These are phyloP conservation scores for Babesia bovis DNA, from an alignment of 169 alveolate species.

Conservation along the genomic window DNA sequence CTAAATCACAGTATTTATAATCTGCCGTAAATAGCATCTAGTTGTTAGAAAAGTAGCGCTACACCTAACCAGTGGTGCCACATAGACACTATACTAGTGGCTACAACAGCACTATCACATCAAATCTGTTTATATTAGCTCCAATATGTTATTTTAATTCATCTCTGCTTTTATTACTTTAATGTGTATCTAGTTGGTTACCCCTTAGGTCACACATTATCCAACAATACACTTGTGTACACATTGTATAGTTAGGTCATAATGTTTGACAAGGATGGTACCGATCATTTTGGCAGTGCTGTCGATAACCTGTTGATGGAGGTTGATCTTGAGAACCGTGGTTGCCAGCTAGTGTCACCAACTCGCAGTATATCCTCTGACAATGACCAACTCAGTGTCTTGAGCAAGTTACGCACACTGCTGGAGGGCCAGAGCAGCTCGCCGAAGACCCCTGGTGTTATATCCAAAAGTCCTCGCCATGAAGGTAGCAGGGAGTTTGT, in stretches of 20 bases:
- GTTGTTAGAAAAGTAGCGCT: too few relatives aligned
- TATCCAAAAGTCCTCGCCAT: background rate
- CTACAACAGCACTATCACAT: too few relatives aligned
- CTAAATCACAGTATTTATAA: background rate
- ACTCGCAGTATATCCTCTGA: constrained; percentile 18
- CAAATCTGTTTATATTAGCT: too few relatives aligned
- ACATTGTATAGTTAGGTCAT: too few relatives aligned
- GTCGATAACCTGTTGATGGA: constrained; percentile 22
- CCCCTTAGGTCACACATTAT: too few relatives aligned
- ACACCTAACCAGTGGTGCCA: too few relatives aligned
- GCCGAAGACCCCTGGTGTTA: background rate
- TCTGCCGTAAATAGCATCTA: too few relatives aligned
- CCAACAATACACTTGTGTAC: too few relatives aligned
- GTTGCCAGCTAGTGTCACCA: constrained; percentile 59
- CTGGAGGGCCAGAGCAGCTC: background rate
- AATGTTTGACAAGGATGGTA: background rate
- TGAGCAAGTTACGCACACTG: constrained; percentile 20
- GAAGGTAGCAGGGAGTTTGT: constrained; percentile 5
- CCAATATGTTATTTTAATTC: too few relatives aligned
- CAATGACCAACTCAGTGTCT: constrained; percentile 4
- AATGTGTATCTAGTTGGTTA: too few relatives aligned
- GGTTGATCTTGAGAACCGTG: constrained; percentile 47
- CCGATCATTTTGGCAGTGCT: constrained; percentile 23
- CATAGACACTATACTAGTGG: too few relatives aligned
- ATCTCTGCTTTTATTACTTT: too few relatives aligned